Base-by-base conservation (phyloP, 2,329 filamentous ascomycete species). In the Camptophora hylomeconis region DNA sequence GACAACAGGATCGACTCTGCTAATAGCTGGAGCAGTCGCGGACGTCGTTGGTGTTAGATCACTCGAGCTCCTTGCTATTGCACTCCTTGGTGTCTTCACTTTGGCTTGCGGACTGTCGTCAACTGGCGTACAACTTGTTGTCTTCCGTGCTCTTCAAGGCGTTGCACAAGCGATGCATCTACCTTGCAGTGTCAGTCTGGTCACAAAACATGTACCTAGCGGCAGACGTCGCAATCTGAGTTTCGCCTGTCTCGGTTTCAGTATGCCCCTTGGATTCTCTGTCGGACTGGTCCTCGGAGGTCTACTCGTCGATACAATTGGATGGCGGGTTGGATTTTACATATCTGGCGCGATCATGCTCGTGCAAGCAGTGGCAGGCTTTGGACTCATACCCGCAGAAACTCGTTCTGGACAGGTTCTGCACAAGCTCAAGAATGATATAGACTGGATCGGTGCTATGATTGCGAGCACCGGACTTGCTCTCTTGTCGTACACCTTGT, bases 321-420 rank as follows among this genome's bases (percentile, higher is more conserved):
- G 63, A 2, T 72, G 67, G 67, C 46, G 65, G 24, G 59, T 51
- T 36, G 65, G 61, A 1, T 72, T 62, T 39, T 61, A 67, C 37
- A 49, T 65, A 3, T 49, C 53, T 13, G 60, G 61, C 16, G 48
- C 50, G 2, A 26, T 52, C 5, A 46, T 63, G 5, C 51, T 60
- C n/a, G 37, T 51, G 1, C 31, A 57, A 4, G 53, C 53, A 3
- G 18, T 56, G 14, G 62, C 50, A 49, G 53, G 44, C 5, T 6
- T 35, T 20, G 17, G 21, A 20, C n/a, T 17, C 4, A 15, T 37
- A 60, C 26, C 62, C 60, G 8, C 51, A 42, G 17, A 24, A 19
- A 15, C 17, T 44, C 46, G 42, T 37, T 9, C 20, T 6, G 7
- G 15, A 8, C 12, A 30, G 7, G 15, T 30, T 9, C 15, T 11